phyloP scores from a whole-genome alignment of 768 basidiomycete genomes.

The Trametes villosa region DNA sequence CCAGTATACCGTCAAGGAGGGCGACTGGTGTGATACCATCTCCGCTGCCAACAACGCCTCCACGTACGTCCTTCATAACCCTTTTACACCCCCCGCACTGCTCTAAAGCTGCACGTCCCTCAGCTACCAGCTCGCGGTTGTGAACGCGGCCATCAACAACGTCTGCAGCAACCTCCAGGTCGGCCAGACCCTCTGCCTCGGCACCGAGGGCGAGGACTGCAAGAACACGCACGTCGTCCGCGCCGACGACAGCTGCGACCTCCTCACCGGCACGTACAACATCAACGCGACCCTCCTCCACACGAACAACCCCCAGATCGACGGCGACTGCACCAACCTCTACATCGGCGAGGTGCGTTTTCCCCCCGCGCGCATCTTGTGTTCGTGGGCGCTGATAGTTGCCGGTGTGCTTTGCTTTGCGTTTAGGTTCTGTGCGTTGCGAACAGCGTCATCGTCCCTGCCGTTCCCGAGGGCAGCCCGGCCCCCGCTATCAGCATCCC shows the following conservation, averaged over 20 bases:
- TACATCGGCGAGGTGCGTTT: conserved; percentile 73
- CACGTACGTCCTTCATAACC: conserved; percentile 47
- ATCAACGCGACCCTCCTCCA: conserved; percentile 59
- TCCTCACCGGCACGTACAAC: conserved; percentile 42
- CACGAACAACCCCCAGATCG: conserved; percentile 77
- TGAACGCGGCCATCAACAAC: conserved; percentile 58
- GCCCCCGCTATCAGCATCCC: conserved; percentile 28
- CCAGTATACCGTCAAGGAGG: conserved; percentile 56
- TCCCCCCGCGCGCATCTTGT: not conserved
- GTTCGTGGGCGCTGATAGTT: not conserved
- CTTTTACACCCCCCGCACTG: not conserved
- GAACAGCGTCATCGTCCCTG: conserved; percentile 45
- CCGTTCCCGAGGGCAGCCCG: conserved; percentile 40
- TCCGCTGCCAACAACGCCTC: conserved; percentile 63
- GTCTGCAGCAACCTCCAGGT: conserved; percentile 63
- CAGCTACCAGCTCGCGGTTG: conserved; percentile 75
- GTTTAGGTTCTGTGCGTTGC: conserved; percentile 59
- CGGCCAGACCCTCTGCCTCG: conserved; percentile 63
- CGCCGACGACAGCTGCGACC: conserved; percentile 60
- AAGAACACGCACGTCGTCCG: conserved; percentile 58
- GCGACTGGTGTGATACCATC: conserved; percentile 72
- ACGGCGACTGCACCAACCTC: conserved; percentile 61
- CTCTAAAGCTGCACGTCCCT: not conserved
- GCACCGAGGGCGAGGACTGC: conserved; percentile 63
- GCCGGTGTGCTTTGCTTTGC: not conserved